phyloP scores from a whole-genome alignment of 352 stramenopile species.

The Pythium folliculosum region DNA sequence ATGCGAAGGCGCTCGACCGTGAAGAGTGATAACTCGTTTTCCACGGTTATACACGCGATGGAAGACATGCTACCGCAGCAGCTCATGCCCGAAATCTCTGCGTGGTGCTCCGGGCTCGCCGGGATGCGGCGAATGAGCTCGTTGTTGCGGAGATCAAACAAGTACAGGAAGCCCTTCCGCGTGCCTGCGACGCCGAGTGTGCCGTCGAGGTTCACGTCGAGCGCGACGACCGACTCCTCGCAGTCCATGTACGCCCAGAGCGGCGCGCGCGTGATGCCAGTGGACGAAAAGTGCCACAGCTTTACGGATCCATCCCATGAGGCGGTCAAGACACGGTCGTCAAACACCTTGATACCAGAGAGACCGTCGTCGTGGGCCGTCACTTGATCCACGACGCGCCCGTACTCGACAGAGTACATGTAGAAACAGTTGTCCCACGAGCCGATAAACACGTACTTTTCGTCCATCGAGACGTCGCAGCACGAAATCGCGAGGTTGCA shows the following conservation, averaged over 20 bases:
- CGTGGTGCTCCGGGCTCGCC: conserved; percentile 52
- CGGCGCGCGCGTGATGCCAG: conserved; percentile 62
- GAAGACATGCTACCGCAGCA: conserved; percentile 59
- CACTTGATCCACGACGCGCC: conserved; percentile 78
- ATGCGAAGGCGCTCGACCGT: conserved; percentile 63
- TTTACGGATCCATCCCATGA: conserved; percentile 83
- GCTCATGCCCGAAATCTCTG: conserved; percentile 60
- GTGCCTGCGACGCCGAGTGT: conserved; percentile 60
- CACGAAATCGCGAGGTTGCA: conserved; percentile 79
- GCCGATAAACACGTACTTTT: conserved; percentile 85
- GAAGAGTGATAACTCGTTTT: conserved; percentile 77
- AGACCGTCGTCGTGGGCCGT: conserved; percentile 80
- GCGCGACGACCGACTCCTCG: conserved; percentile 63
- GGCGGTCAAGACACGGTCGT: conserved; percentile 72
- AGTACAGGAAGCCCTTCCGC: conserved; percentile 68
- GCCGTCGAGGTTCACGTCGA: conserved; percentile 74
- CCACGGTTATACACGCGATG: conserved; percentile 62
- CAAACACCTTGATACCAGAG: conserved; percentile 72
- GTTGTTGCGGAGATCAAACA: conserved; percentile 70
- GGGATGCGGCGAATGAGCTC: conserved; percentile 65
- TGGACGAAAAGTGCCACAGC: conserved; percentile 75
- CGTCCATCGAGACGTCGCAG: conserved; percentile 75
- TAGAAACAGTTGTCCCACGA: conserved; percentile 86
- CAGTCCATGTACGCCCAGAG: conserved; percentile 77
- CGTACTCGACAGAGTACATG: conserved; percentile 87